Evolutionary conservation across 2,329 filamentous ascomycete species (phyloP), one percentile per base, ranked within the genome.

Genomic region (Ophiosphaerella narmari): DNA sequence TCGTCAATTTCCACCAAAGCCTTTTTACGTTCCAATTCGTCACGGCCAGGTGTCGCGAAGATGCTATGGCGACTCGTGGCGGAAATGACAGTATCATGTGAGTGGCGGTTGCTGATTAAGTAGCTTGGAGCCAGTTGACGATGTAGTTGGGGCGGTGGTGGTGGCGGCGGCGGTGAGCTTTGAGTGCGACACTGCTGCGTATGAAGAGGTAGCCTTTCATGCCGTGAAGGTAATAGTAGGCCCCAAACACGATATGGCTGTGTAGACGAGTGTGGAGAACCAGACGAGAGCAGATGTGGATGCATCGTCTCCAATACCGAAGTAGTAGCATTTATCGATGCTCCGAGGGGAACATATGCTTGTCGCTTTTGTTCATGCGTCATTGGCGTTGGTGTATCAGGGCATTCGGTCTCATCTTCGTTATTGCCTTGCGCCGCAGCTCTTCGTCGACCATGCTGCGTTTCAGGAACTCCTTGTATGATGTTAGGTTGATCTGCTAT

Each of bases 11-110:
- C 60, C 3, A 68, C 48, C 11, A 63, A 23, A 14, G 52, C 47
- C 36, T 61, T 66, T 43, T 68, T 68, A n/a, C 66, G 48, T 47
- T 69, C 66, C 35, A 68, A 33, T 43, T 69, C 66, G n/a, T 69
- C 66, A n/a, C 66, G 42, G 2, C 66, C 66, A 0, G 61, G 64
- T n/a, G 63, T 69, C 3, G 53, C 55, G 45, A 69, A 67, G 12
- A 66, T 50, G 9, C 45, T 54, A 18, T 48, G 49, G 12, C 48
- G 50, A 11, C 47, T 51, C 2, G 31, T 29, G 9, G 48, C 44
- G 3, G 57, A 58, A 11, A 42, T 39, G 1, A 26, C 41, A 1
- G 57, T 52, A 13, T 40, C 13, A 14, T 38, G 40, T n/a, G 46
- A 50, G 9, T 7, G 34, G 11, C 4, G 26, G 11, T 29, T 29